phyloP scores from a whole-genome alignment of 345 rosid genomes.

The Ricinus communis region DNA sequence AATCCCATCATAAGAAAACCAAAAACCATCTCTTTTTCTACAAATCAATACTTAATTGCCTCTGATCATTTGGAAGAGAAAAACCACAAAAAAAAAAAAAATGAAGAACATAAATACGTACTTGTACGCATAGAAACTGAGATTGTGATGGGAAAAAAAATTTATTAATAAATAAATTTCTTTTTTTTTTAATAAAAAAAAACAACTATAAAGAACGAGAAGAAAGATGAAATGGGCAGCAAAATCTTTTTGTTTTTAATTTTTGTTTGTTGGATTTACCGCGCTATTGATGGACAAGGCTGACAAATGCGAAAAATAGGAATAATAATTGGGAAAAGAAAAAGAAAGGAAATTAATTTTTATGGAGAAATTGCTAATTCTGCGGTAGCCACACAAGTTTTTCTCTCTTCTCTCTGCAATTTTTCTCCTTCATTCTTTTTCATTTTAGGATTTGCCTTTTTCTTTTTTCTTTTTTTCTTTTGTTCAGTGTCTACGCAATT shows the following conservation, averaged over 20 bases:
- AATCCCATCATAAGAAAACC: neutral
- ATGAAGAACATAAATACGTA: neutral
- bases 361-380: neutral
- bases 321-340: neutral
- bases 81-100: neutral
- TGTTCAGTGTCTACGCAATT: neutral
- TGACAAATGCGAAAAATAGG: neutral
- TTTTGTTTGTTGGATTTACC: neutral
- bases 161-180: neutral
- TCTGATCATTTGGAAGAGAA: no score
- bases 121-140: neutral
- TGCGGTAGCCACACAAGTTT: conserved; percentile 4
- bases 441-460: neutral
- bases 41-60: no score
- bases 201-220: neutral
- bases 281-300: neutral
- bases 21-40: no score
- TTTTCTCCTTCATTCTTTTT: neutral
- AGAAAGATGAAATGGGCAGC: neutral
- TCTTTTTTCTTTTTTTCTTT: neutral
- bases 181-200: no score
- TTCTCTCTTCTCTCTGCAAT: neutral
- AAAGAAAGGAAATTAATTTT: neutral
- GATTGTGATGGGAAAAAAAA: neutral
- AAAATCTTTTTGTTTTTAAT: no score